Base-by-base conservation (phyloP, 257 asterid species). In the Primulina huaijiensis region DNA sequence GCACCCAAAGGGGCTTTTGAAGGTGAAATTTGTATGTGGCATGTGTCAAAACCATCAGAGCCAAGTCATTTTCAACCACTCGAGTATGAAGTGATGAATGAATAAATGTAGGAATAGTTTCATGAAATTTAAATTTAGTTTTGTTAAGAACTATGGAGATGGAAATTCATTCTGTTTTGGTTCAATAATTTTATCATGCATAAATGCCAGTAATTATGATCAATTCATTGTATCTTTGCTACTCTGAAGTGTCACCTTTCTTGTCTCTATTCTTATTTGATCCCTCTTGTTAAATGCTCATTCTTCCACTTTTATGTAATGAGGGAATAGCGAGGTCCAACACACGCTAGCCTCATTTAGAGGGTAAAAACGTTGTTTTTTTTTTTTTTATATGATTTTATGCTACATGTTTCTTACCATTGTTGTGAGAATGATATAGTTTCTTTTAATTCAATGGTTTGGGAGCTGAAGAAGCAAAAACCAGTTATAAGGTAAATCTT, bases 391-490 rank as follows among this genome's bases (percentile, higher is more conserved):
- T 63, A 23, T 67, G 62, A 64, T 52, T 72, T 74, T 60, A 30
- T 60, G 56, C 67, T 75, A 20, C 64, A 68, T 46, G 14, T 50
- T 50, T 64, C 60, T 66, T 73, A 60, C 67, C 55, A 27, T 73
- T 27, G 62, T 46, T 55, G 56, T 75, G 61, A 77, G 64, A 77
- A 74, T 86, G 75, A 77, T 65, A 17, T 21, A 20, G 19, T 80
- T 64, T 72, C 64, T 82, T 30, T 65, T 75, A 62, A 50, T 82
- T 62, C 90, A 93, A 97, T 86, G 78, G 91, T 93, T 66, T 93
- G 99, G 99, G 99, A 93, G 84, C 82, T 93, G 80, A 89, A 81
- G 92, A 93, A 79, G 84, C 97, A 93, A 81, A 93, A 90, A 80
- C 96, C 99, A 70, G 95, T 83, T 66, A 81, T 93, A 78, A 90